Evolutionary conservation across 179 eudicot genomes (phyloP).

Genomic region (Pouteria campechiana): DNA sequence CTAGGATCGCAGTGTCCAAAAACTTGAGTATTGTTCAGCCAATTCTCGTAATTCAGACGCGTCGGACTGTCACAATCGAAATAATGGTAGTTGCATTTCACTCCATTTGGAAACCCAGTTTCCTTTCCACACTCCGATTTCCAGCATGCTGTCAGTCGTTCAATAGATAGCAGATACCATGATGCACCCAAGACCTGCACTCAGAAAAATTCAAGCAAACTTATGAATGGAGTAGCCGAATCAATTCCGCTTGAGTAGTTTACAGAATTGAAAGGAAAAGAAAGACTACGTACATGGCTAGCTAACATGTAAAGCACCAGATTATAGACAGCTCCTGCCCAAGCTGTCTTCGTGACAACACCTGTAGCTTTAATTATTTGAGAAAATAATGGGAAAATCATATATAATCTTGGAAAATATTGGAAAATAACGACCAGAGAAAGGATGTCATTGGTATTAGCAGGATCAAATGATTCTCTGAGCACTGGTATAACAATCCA

Average conservation of each 20-base stretch:
- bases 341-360: conserved; percentile 72
- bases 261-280: not conserved
- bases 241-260: not conserved
- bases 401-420: conserved; percentile 59
- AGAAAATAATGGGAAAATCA: conserved; percentile 59
- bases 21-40: conserved; percentile 49
- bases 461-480: conserved; percentile 39
- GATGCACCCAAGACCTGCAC: conserved; percentile 62
- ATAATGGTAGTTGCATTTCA: conserved; percentile 23
- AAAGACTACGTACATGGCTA: conserved; percentile 51
- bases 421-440: conserved; percentile 61
- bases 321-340: conserved; percentile 90
- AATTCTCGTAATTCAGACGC: conserved; percentile 15
- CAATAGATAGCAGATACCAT: conserved; percentile 71
- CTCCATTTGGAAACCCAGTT: conserved; percentile 5
- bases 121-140: conserved; percentile 36
- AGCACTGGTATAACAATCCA: conserved; percentile 73
- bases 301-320: conserved; percentile 77
- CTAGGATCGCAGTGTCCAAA: conserved; percentile 41
- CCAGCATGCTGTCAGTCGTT: conserved; percentile 67
- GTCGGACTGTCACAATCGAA: conserved; percentile 41
- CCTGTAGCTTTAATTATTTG: conserved; percentile 73
- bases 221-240: not conserved
- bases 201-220: conserved; percentile 1
- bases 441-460: conserved; percentile 57